Conservation (phyloP, 1,284 basidiomycete species). For the Trichosporon sp. region DNA sequence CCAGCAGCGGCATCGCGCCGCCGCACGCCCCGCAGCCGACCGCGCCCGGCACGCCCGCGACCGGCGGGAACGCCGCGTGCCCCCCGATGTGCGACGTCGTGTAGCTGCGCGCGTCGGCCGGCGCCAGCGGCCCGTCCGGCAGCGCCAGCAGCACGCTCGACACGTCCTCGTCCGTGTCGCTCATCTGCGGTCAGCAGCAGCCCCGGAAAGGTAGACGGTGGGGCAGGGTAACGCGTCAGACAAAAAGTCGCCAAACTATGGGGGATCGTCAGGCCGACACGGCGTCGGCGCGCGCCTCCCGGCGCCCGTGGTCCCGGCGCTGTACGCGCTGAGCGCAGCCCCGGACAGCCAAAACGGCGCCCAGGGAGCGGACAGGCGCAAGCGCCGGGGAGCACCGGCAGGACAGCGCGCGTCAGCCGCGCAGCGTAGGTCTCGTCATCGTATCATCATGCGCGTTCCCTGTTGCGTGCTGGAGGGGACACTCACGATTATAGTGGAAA, state of each 20-base stretch:
- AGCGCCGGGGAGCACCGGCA: conserved; percentile 9
- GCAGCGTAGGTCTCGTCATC: conserved; percentile 48
- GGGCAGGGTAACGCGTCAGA: conserved; percentile 29
- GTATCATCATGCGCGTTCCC: conserved; percentile 35
- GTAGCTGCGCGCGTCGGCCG: conserved; percentile 28
- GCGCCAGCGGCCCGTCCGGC: conserved; percentile 44
- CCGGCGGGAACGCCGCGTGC: conserved; percentile 45
- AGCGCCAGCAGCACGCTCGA: conserved; percentile 46
- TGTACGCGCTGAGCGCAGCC: not conserved
- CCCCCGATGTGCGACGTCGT: conserved; percentile 46
- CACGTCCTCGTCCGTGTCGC: conserved; percentile 16
- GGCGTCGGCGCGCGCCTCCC: not conserved
- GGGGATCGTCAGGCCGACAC: conserved; percentile 36
- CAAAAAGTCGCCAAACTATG: conserved; percentile 50
- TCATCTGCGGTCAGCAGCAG: conserved; percentile 11
- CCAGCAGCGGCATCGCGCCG: conserved; percentile 42
- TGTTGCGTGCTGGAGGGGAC: not conserved
- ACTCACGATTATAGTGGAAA: not conserved
- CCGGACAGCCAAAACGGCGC: conserved; percentile 20
- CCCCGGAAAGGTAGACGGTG: not conserved
- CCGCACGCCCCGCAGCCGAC: conserved; percentile 42
- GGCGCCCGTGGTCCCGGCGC: conserved; percentile 1
- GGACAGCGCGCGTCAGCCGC: not conserved
- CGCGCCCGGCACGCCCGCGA: conserved; percentile 18
- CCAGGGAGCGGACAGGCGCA: conserved; percentile 24